Percentiles rank a stretch among this genome's conserved stretches.
Conservation (phyloP, 495 filamentous ascomycete genomes). For the Cercophora sp. region DNA sequence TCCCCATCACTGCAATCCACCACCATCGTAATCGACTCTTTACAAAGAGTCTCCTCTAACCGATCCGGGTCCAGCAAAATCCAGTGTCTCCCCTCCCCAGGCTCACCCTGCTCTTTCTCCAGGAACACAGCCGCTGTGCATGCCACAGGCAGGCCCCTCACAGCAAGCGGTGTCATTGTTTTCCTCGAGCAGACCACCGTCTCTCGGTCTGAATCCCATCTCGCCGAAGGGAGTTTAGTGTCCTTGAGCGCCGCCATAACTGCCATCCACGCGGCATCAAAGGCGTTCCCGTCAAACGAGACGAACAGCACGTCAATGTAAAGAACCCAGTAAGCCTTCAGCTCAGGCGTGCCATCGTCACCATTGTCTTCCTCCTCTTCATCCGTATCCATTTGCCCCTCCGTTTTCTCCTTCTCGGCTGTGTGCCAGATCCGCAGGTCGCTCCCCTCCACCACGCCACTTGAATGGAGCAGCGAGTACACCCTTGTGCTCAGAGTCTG, state of each 20-base stretch:
- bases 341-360: constrained; percentile 41
- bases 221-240: constrained; percentile 72
- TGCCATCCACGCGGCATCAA: constrained; percentile 85
- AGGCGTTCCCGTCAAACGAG: constrained; percentile 83
- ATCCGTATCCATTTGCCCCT: constrained; percentile 28
- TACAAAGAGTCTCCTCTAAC: constrained; percentile 78
- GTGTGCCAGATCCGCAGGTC: constrained; percentile 68
- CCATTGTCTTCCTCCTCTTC: constrained; percentile 41
- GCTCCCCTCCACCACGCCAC: constrained; percentile 54
- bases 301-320: constrained; percentile 91
- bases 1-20: constrained; percentile 58
- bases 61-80: constrained; percentile 84
- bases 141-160: constrained; percentile 65
- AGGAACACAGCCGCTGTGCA: constrained; percentile 74
- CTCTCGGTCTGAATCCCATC: constrained; percentile 82
- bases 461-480: constrained; percentile 66
- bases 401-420: constrained; percentile 21
- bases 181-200: constrained; percentile 68
- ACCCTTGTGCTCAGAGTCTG: constrained; percentile 79
- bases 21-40: constrained; percentile 69
- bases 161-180: constrained; percentile 42
- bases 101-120: constrained; percentile 54
- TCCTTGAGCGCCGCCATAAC: constrained; percentile 77
- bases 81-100: constrained; percentile 53
- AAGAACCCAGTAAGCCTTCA: constrained; percentile 88